phyloP scores from a whole-genome alignment of 2,329 filamentous ascomycete species.

The Xylariomycetidae sp. region DNA sequence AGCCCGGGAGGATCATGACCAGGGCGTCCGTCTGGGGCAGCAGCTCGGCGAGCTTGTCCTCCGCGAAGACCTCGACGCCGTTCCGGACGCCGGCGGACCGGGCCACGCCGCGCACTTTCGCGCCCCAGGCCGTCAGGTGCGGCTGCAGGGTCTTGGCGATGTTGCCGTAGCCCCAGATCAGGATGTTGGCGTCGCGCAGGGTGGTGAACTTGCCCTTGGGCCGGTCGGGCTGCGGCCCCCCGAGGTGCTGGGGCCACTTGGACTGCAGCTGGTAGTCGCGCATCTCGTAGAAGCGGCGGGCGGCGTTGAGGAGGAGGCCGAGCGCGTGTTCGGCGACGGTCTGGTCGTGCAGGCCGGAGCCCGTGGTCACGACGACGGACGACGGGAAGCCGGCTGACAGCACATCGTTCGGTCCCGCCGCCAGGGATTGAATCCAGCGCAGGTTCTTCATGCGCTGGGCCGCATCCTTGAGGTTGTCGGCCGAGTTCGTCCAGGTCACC shows the following conservation, averaged over 20 bases:
- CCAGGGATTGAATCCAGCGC: conserved; percentile 62
- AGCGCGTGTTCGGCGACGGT: conserved; percentile 63
- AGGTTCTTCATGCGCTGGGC: conserved; percentile 50
- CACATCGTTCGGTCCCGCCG: conserved; percentile 63
- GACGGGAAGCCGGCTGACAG: conserved; percentile 53
- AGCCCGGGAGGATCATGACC: conserved; percentile 63
- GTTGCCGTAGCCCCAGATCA: conserved; percentile 64
- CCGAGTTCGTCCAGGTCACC: conserved; percentile 57
- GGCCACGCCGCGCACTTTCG: conserved; percentile 55
- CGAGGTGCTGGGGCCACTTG: conserved; percentile 58
- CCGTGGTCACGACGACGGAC: conserved; percentile 51
- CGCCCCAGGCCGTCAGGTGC: conserved; percentile 49
- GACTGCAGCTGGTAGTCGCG: conserved; percentile 53
- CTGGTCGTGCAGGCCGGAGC: conserved; percentile 59
- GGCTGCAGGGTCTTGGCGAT: conserved; percentile 59
- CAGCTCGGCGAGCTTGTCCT: conserved; percentile 48
- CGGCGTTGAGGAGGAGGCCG: conserved; percentile 50
- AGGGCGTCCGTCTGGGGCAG: conserved; percentile 56
- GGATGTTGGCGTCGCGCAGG: conserved; percentile 52
- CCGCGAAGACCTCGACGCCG: conserved; percentile 52
- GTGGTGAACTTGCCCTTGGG: conserved; percentile 54
- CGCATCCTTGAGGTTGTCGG: conserved; percentile 55
- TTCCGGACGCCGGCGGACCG: conserved; percentile 51
- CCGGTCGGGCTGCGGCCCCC: conserved; percentile 55
- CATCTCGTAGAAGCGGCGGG: conserved; percentile 58